phyloP scores from a whole-genome alignment of 2,329 filamentous ascomycete genomes.

The Cladorrhinum sp. region DNA sequence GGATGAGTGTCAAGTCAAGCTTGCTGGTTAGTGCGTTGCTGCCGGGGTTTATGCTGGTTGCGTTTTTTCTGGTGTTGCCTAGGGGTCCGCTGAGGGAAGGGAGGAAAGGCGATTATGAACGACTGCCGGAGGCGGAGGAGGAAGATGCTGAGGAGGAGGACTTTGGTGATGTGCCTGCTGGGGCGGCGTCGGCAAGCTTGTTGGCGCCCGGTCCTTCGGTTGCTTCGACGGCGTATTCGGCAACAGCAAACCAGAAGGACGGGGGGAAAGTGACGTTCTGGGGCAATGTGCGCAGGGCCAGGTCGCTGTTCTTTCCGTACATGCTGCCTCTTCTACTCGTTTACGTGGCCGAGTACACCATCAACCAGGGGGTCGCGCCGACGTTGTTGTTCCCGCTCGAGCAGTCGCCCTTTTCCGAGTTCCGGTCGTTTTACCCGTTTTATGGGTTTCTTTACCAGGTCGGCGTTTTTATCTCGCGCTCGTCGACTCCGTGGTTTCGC shows the following conservation, averaged over 20 bases:
- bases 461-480: slow-evolving; percentile 91
- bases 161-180: slow-evolving; percentile 35
- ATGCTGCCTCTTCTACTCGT: slow-evolving; percentile 92
- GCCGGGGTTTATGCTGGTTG: slow-evolving; percentile 76
- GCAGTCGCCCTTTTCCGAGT: slow-evolving; percentile 73
- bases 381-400: slow-evolving; percentile 82
- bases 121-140: slow-evolving; percentile 34
- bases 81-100: slow-evolving; percentile 57
- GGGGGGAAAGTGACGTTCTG: slow-evolving; percentile 35
- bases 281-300: slow-evolving; percentile 62
- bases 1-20: slow-evolving; percentile 69
- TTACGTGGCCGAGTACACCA: slow-evolving; percentile 94
- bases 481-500: slow-evolving; percentile 82
- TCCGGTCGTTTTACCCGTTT: slow-evolving; percentile 87
- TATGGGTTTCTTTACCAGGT: slow-evolving; percentile 94
- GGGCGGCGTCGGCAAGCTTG: slow-evolving; percentile 47
- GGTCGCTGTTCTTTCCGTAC: slow-evolving; percentile 68
- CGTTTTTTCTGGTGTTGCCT: slow-evolving; percentile 82
- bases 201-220: slow-evolving; percentile 43
- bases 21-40: slow-evolving; percentile 75
- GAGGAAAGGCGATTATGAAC: slow-evolving; percentile 38
- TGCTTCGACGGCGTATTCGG: slow-evolving; percentile 40
- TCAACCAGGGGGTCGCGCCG: slow-evolving; percentile 91
- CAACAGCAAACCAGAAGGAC: slow-evolving; percentile 26
- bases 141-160: slow-evolving; percentile 35